phyloP scores from a whole-genome alignment of 208 protist genomes.

The Acanthamoeba lugdunensis region DNA sequence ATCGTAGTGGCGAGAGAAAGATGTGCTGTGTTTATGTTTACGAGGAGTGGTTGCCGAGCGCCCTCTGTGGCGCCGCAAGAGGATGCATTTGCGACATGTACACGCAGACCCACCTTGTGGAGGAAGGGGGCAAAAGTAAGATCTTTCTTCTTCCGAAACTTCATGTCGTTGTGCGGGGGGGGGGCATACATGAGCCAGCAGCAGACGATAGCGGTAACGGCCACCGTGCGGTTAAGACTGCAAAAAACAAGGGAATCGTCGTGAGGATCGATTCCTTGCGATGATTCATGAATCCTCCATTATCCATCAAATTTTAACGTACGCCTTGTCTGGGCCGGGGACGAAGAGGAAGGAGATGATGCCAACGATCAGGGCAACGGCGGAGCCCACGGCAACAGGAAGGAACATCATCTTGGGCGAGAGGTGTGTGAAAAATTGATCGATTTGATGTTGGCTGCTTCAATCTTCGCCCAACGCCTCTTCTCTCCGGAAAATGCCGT shows the following conservation, averaged over 20 bases:
- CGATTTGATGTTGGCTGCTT: neutral
- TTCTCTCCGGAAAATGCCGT: neutral
- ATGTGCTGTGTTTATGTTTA: neutral
- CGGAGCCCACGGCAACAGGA: constrained; percentile 26
- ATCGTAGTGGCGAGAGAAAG: neutral
- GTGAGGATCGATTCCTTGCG: too few species aligned
- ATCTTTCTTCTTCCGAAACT: too few species aligned
- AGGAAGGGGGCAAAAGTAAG: neutral
- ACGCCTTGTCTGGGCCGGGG: constrained; percentile 34
- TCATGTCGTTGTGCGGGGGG: neutral
- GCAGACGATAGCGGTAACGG: neutral
- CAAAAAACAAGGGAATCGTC: neutral
- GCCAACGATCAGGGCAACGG: constrained; percentile 6
- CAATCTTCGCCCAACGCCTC: neutral
- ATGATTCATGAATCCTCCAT: neutral
- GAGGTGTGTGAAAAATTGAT: neutral
- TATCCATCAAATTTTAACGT: neutral
- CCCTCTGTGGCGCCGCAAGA: constrained; percentile 33
- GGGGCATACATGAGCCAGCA: constrained; percentile 13
- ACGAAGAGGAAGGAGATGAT: neutral
- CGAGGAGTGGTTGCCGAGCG: neutral
- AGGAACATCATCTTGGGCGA: constrained; percentile 34
- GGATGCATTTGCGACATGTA: constrained; percentile 50
- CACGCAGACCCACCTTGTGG: constrained; percentile 5
- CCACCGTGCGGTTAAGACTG: constrained; percentile 6